These are phyloP conservation scores for Agrocybe chaxingu DNA, from an alignment of 768 basidiomycete species.

Conservation along the genomic window DNA sequence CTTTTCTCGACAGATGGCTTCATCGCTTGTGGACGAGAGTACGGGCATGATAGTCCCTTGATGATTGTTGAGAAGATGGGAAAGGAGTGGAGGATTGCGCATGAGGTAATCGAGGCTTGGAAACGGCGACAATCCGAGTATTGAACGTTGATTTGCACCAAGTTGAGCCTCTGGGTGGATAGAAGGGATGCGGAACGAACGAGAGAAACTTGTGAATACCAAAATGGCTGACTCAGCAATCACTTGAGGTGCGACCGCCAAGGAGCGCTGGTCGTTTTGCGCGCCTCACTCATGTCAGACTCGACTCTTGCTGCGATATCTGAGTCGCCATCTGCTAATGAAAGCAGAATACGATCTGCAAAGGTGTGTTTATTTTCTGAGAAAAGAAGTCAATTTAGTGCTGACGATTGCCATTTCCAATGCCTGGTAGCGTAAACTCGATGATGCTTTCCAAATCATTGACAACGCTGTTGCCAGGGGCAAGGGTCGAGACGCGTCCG, in stretches of 20 bases:
- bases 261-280: not conserved
- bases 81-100: not conserved
- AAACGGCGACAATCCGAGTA: not conserved
- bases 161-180: too few relatives aligned
- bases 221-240: conserved; percentile 11
- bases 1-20: conserved; percentile 3
- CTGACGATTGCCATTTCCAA: conserved; percentile 1
- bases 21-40: too few relatives aligned
- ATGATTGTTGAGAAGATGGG: too few relatives aligned
- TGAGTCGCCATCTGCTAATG: conserved; percentile 9
- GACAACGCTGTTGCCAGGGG: conserved; percentile 57
- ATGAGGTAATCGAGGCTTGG: not conserved
- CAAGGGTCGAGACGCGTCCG: conserved; percentile 13
- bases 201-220: not conserved
- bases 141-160: not conserved
- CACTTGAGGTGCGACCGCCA: not conserved
- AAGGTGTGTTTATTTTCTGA: conserved; percentile 34
- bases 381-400: not conserved
- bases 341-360: conserved; percentile 28
- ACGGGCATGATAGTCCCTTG: too few relatives aligned
- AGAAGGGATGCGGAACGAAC: too few relatives aligned
- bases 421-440: conserved; percentile 63
- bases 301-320: conserved; percentile 3
- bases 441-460: conserved; percentile 72
- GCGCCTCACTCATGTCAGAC: conserved; percentile 14